Evolutionary conservation across 441 rosid genomes (phyloP).

Genomic region (Syzygium syzygioides): DNA sequence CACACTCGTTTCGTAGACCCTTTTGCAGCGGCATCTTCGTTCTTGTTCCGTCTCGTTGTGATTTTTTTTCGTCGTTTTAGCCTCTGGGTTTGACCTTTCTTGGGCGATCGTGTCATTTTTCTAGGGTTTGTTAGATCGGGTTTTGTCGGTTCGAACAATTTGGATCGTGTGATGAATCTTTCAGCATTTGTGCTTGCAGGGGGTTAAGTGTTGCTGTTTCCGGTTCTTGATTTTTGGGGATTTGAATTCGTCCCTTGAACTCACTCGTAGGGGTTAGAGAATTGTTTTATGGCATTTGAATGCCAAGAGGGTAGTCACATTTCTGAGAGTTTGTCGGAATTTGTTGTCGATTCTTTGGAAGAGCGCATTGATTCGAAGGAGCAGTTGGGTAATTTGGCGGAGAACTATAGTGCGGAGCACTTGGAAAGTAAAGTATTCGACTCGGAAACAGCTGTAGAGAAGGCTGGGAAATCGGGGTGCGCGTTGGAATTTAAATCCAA

Average conservation of each 20-base stretch:
- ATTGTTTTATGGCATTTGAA: conserved; percentile 20
- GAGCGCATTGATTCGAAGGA: conserved; percentile 4
- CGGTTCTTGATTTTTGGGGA: not conserved
- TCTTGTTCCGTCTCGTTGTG: not conserved
- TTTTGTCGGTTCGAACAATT: not conserved
- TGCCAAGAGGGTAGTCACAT: conserved; percentile 11
- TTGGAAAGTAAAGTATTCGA: conserved; percentile 8
- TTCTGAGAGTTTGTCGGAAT: not conserved
- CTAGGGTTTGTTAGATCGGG: not conserved
- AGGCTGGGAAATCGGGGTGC: conserved; percentile 22
- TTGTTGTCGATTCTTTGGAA: conserved; percentile 10
- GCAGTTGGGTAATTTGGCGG: not conserved
- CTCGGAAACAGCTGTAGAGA: conserved; percentile 7
- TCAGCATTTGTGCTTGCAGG: not conserved
- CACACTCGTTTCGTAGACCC: not conserved
- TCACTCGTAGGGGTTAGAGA: not conserved
- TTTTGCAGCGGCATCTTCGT: not conserved
- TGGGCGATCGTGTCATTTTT: not conserved
- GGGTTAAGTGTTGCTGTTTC: not conserved
- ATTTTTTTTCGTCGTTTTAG: not conserved
- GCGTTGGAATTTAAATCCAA: conserved; percentile 12
- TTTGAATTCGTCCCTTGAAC: not conserved
- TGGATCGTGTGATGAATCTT: not conserved
- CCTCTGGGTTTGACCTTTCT: not conserved
- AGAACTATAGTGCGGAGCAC: not conserved